Evolutionary conservation across 148 eudicot species (phyloP).

Genomic region (Chenopodium suecicum): DNA sequence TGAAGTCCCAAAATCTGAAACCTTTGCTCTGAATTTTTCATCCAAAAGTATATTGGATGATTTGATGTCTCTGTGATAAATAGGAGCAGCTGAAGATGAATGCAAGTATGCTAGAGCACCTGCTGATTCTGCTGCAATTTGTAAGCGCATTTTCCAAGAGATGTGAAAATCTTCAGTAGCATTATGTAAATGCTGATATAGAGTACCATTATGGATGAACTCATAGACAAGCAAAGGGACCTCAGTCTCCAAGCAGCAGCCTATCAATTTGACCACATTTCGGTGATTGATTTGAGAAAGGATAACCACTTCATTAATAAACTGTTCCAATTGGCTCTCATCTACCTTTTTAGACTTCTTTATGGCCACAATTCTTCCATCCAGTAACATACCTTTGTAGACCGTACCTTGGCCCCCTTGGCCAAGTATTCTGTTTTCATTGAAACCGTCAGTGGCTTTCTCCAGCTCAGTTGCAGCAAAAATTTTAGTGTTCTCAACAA

Average conservation of each 20-base stretch:
- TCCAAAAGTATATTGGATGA: neutral
- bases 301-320: conserved; percentile 34
- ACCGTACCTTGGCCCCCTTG: neutral
- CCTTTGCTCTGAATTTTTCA: neutral
- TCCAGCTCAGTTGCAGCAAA: neutral
- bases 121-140: neutral
- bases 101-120: neutral
- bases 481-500: neutral
- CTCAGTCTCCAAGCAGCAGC: neutral
- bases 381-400: conserved; percentile 13
- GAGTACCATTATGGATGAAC: neutral
- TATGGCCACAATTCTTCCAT: conserved; percentile 33
- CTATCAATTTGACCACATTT: neutral
- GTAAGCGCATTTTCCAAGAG: neutral
- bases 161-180: neutral
- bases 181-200: neutral
- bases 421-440: neutral
- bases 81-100: neutral
- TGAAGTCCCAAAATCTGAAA: neutral
- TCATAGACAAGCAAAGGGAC: neutral
- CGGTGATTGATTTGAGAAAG: conserved; percentile 4
- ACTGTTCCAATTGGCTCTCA: conserved; percentile 28
- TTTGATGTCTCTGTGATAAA: neutral
- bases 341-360: conserved; percentile 28
- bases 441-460: neutral